A percentile compares a stretch with the other conserved stretches of the same genome.
Conservation (phyloP, 805 yeast species). For the Sugiyamaella mastotermitis region DNA sequence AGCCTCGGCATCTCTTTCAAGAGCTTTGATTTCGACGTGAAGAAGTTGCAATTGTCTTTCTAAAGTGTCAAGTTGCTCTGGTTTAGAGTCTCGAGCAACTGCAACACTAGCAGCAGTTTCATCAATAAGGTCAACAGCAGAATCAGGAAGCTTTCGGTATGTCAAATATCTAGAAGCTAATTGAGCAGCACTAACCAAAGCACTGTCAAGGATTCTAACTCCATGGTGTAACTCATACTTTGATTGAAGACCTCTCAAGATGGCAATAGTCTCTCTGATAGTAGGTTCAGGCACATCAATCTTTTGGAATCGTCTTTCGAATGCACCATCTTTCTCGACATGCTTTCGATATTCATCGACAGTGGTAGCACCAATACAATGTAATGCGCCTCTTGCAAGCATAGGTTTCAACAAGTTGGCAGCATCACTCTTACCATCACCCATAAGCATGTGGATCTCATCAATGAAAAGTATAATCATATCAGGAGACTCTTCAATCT, state of each 20-base stretch:
- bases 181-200: constrained; percentile 90
- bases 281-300: constrained; percentile 95
- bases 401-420: constrained; percentile 96
- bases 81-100: constrained; percentile 96
- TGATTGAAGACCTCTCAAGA: constrained; percentile 91
- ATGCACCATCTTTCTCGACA: constrained; percentile 96
- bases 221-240: constrained; percentile 97
- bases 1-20: constrained; percentile 91
- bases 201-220: constrained; percentile 90
- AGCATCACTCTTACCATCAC: constrained; percentile 96
- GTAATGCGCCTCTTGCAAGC: constrained; percentile 91
- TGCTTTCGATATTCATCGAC: constrained; percentile 88
- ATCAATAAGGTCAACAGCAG: constrained; percentile 94
- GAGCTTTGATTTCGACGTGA: constrained; percentile 93
- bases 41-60: constrained; percentile 89
- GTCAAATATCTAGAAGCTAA: constrained; percentile 91
- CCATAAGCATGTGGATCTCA: constrained; percentile 99
- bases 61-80: constrained; percentile 89
- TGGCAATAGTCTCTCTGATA: constrained; percentile 87
- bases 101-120: constrained; percentile 97
- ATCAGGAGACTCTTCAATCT: constrained; percentile 73
- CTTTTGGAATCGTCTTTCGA: constrained; percentile 96
- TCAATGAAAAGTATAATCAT: constrained; percentile 90
- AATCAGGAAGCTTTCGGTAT: constrained; percentile 92
- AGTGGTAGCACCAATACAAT: constrained; percentile 98